Evolutionary conservation across 2,329 filamentous ascomycete species (phyloP), one percentile per base, ranked within the genome.

Genomic region (Sporothrix humicola): DNA sequence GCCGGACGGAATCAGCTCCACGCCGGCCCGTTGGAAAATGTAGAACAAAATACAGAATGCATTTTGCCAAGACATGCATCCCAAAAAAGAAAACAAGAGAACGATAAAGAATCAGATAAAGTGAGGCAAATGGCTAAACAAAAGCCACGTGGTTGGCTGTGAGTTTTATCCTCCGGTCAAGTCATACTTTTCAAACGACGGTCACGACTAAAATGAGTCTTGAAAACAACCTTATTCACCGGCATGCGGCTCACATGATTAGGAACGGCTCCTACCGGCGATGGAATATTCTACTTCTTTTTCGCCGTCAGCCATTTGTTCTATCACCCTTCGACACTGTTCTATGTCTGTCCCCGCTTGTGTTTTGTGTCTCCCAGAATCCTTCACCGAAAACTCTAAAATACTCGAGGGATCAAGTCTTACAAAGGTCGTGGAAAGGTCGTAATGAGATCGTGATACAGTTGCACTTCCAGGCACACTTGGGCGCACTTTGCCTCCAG

Each of bases 331-430:
- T 59, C 37, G 13, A 37, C 37, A 26, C 23, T 15, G 13, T 37
- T 31, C 26, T 37, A 15, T n/a, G 26, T 6, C 5, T 59, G 15
- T 5, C 3, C 59, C 12, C 31, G 4, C 7, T 37, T 37, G 31
- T 37, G 31, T 56, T 56, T 56, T 12, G 20, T 56, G 52, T 56
- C 20, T 12, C 52, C 2, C 13, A 13, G 20, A 66, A 48, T 12
- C 37, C n/a, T 59, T 59, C 8, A 7, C 42, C n/a, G 59, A 46
- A 3, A 65, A 46, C 59, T 44, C 17, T n/a, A 54, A 20, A 23
- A 23, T n/a, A 23, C 10, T 44, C 59, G 12, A 65, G 37, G 59
- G 59, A 65, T 46, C 59, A 46, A 23, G 61, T 66, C 20, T 26
- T 48, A 66, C 61, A 42, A 17, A 56, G 13, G 20, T 37, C 7